A percentile compares a stretch with the other conserved stretches of the same genome.
Evolutionary conservation across 805 yeast genomes (phyloP).

Genomic region (Yarrowia yakushimensis): DNA sequence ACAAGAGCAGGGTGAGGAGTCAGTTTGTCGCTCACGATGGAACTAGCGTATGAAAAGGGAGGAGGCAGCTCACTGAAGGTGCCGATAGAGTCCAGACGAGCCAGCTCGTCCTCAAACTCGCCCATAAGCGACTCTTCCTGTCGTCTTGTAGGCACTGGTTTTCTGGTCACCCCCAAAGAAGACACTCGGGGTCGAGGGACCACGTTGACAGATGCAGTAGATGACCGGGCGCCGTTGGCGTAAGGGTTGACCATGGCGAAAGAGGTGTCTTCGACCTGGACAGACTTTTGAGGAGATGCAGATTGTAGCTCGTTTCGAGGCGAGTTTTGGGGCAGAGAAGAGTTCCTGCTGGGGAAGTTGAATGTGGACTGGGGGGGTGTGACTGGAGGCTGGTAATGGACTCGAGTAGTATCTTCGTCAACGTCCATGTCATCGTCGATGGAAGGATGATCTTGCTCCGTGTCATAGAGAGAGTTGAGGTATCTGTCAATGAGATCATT

Average conservation of each 20-base stretch:
- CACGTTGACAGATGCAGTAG: neutral
- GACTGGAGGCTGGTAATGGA: neutral
- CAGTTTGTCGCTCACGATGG: neutral
- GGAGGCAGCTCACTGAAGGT: slow-evolving; percentile 38
- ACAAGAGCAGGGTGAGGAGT: slow-evolving; percentile 18
- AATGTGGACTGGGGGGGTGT: neutral
- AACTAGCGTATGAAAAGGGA: slow-evolving; percentile 39
- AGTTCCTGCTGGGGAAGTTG: neutral
- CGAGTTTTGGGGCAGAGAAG: neutral
- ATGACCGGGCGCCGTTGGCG: slow-evolving; percentile 2
- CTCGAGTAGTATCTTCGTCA: slow-evolving; percentile 1
- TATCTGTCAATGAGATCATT: slow-evolving; percentile 9
- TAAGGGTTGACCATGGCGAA: slow-evolving; percentile 13
- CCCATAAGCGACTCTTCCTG: neutral
- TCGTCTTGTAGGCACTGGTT: neutral
- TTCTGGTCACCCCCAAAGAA: neutral
- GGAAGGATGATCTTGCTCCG: neutral
- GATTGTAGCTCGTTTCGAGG: neutral
- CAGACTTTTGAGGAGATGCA: slow-evolving; percentile 5
- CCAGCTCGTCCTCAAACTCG: slow-evolving; percentile 11
- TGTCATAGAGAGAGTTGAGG: slow-evolving; percentile 18
- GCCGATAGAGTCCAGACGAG: slow-evolving; percentile 17
- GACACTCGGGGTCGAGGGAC: slow-evolving; percentile 1
- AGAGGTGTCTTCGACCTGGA: slow-evolving; percentile 2
- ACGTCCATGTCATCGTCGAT: slow-evolving; percentile 2